Evolutionary conservation across 2,329 filamentous ascomycete genomes (phyloP).

Genomic region (Aphanoascus verrucosus): DNA sequence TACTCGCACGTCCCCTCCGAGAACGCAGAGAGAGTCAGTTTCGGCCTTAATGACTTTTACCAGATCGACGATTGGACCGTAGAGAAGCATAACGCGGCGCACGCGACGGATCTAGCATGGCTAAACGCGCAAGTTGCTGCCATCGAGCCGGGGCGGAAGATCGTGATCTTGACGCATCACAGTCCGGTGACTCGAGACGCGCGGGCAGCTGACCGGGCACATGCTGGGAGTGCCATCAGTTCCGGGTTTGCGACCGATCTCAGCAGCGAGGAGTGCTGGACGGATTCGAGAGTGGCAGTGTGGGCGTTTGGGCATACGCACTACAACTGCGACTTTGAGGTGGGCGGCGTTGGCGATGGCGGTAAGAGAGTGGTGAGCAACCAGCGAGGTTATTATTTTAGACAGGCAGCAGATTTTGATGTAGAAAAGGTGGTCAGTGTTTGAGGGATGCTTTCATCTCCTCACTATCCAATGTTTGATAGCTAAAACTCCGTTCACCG

Average conservation of each 20-base stretch:
- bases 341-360: slow-evolving; percentile 19
- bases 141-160: slow-evolving; percentile 28
- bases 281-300: slow-evolving; percentile 27
- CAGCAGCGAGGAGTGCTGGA: slow-evolving; percentile 31
- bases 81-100: slow-evolving; percentile 24
- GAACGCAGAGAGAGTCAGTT: slow-evolving; percentile 31
- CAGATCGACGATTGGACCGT: slow-evolving; percentile 32
- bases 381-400: slow-evolving; percentile 24
- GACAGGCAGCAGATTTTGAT: slow-evolving; percentile 30
- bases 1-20: slow-evolving; percentile 39
- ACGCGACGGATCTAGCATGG: slow-evolving; percentile 30
- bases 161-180: slow-evolving; percentile 33
- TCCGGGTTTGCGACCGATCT: slow-evolving; percentile 38
- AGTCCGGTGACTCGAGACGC: slow-evolving; percentile 24
- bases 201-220: slow-evolving; percentile 24
- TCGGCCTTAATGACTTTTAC: slow-evolving; percentile 45
- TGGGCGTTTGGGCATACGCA: slow-evolving; percentile 45
- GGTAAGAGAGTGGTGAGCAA: slow-evolving; percentile 32
- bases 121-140: slow-evolving; percentile 30
- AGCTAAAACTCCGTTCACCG: too few species aligned
- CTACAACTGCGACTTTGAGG: slow-evolving; percentile 34
- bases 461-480: too few species aligned
- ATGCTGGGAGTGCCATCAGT: slow-evolving; percentile 25
- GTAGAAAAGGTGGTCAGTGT: slow-evolving; percentile 18
- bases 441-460: neutral